These are phyloP conservation scores for Agaricus blazei DNA, from an alignment of 768 basidiomycete genomes.

Conservation along the genomic window DNA sequence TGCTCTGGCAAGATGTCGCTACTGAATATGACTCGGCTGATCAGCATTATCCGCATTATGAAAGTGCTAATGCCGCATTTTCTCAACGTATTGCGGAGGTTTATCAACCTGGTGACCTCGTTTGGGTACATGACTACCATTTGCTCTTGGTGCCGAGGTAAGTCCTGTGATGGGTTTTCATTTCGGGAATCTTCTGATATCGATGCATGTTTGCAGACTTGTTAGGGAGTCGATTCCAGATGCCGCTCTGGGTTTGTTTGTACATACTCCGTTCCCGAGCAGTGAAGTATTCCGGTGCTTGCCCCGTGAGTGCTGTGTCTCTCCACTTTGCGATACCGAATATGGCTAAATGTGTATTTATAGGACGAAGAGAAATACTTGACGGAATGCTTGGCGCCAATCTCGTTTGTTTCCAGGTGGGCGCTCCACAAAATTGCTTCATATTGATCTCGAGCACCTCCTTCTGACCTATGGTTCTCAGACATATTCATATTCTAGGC, in stretches of 20 bases:
- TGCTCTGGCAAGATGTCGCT: slow-evolving; percentile 95
- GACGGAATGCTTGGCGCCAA: slow-evolving; percentile 98
- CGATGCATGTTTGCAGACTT: slow-evolving; percentile 33
- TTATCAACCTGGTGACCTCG: slow-evolving; percentile 84
- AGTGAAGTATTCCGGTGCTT: slow-evolving; percentile 94
- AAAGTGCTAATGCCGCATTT: slow-evolving; percentile 80
- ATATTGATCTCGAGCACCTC: neutral
- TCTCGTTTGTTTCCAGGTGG: slow-evolving; percentile 87
- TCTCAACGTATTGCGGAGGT: slow-evolving; percentile 67
- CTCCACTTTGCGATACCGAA: neutral
- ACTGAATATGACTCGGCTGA: slow-evolving; percentile 86
- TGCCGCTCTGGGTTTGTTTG: slow-evolving; percentile 83
- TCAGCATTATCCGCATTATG: slow-evolving; percentile 75
- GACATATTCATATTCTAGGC: slow-evolving; percentile 93
- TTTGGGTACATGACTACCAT: slow-evolving; percentile 97
- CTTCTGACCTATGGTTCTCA: slow-evolving; percentile 16
- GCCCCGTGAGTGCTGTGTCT: slow-evolving; percentile 53
- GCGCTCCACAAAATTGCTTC: slow-evolving; percentile 11
- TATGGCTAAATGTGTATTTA: neutral
- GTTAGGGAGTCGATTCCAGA: slow-evolving; percentile 67
- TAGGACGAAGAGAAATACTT: slow-evolving; percentile 85
- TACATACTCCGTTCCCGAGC: slow-evolving; percentile 97
- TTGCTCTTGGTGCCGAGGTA: slow-evolving; percentile 79
- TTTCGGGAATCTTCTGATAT: neutral
- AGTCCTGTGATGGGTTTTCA: slow-evolving; percentile 4